Base-by-base conservation (phyloP, 805 yeast species). In the Saccharomycopsis vini region DNA sequence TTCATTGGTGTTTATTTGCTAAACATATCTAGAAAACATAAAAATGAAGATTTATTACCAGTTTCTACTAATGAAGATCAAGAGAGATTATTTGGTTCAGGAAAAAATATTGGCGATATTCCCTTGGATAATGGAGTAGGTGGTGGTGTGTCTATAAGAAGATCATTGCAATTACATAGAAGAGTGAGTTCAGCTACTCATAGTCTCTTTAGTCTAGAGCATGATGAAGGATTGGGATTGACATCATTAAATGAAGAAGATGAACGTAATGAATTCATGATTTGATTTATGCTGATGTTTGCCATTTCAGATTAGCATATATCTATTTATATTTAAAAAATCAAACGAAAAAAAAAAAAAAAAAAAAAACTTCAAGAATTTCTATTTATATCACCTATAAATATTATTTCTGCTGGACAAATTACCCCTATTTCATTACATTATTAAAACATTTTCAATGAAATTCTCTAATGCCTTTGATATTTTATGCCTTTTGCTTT, bases 121-220 rank as follows among this genome's bases (percentile, higher is more conserved):
- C 95, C 95, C 24, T 64, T 87, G 69, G 95, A 87, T 58, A 81
- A 81, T 47, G 90, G 89, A 12, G 77, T 86, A 34, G 83, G 86
- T 7, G 87, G 89, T 1, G 66, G 77, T 46, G 42, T 46, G n/a
- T 44, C 45, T 3, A 45, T 49, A 15, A 42, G 50, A 42, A 42
- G 50, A 43, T 42, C 49, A 4, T 37, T 49, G n/a, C 47, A 49
- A 28, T 36, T 46, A 18, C 50, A 49, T 36, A 36, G 52, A 40
- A 39, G 52, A 37, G 44, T 44, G 7, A 40, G 47, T 18, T 42
- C 45, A 7, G 38, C 33, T 18, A 40, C 42, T 24, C 48, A 46
- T 19, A 46, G 48, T 36, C 32, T 39, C 10, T 46, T 52, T 32
- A 52, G 57, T 33, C 46, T 52, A 18, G 38, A 34, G 10, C 55